These are phyloP conservation scores for Suhomyces emberorum DNA, from an alignment of 805 yeast species.

Conservation along the genomic window DNA sequence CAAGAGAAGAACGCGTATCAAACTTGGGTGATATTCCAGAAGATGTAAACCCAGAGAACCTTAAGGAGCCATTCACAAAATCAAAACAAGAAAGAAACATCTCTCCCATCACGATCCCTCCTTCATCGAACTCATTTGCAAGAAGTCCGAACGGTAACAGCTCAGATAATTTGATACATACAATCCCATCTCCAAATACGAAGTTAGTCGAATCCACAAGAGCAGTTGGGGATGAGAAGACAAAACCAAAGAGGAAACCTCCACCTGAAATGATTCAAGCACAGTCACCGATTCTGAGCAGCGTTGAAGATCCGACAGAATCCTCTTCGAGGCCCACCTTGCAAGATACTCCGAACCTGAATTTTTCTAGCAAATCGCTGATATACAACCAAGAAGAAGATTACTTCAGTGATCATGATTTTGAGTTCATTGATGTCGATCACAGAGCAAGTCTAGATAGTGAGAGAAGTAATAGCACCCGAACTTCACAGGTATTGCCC, in stretches of 20 bases:
- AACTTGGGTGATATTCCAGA: background rate
- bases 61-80: background rate
- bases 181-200: constrained; percentile 5
- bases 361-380: constrained; percentile 10
- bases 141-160: constrained; percentile 22
- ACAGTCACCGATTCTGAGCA: background rate
- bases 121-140: constrained; percentile 27
- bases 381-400: constrained; percentile 8
- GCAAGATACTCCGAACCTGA: background rate
- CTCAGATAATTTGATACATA: constrained; percentile 16
- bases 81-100: constrained; percentile 1
- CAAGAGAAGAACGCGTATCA: background rate
- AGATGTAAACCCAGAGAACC: background rate
- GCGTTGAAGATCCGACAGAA: background rate
- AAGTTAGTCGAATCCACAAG: constrained; percentile 7
- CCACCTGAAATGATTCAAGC: constrained; percentile 17
- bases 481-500: constrained; percentile 19
- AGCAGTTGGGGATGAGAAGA: constrained; percentile 4
- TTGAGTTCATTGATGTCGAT: constrained; percentile 4
- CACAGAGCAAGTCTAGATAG: constrained; percentile 3
- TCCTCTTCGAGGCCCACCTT: too few relatives aligned
- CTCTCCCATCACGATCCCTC: constrained; percentile 27
- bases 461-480: constrained; percentile 5
- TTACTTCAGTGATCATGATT: constrained; percentile 4
- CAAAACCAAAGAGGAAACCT: constrained; percentile 25